Percentiles rank a stretch among this genome's conserved stretches.
These are phyloP conservation scores for Suillus subluteus DNA, from an alignment of 768 basidiomycete species.

Conservation along the genomic window DNA sequence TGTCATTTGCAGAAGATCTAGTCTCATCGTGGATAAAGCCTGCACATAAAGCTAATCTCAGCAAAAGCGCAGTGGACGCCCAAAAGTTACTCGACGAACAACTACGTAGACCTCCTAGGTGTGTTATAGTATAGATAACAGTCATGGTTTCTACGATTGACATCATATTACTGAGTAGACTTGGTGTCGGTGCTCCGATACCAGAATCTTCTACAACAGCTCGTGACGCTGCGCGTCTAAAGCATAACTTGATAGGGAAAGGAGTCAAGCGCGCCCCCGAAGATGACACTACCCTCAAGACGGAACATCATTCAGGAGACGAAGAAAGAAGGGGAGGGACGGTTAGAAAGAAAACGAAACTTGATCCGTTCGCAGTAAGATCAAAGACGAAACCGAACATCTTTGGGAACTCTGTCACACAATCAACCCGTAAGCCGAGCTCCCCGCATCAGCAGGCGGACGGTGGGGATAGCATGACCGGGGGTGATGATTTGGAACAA, in stretches of 20 bases:
- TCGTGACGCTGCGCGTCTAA: conserved; percentile 65
- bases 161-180: conserved; percentile 41
- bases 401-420: neutral
- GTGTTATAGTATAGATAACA: conserved; percentile 19
- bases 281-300: conserved; percentile 33
- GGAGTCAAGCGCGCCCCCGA: conserved; percentile 51
- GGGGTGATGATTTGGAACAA: neutral
- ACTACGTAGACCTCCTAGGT: conserved; percentile 75
- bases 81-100: conserved; percentile 67
- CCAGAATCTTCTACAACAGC: conserved; percentile 49
- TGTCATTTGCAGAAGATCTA: conserved; percentile 75
- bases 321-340: conserved; percentile 61
- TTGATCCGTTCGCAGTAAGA: conserved; percentile 57
- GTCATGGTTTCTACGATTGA: conserved; percentile 5
- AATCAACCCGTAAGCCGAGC: conserved; percentile 2
- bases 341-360: conserved; percentile 59
- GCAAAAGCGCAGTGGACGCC: conserved; percentile 33
- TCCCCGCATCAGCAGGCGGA: neutral
- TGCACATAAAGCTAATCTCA: conserved; percentile 41
- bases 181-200: conserved; percentile 74
- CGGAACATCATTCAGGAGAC: conserved; percentile 40
- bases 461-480: neutral
- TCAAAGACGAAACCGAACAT: conserved; percentile 50
- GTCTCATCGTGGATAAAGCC: conserved; percentile 80
- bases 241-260: conserved; percentile 56